phyloP scores from a whole-genome alignment of 345 rosid species.

The Excoecaria agallocha region DNA sequence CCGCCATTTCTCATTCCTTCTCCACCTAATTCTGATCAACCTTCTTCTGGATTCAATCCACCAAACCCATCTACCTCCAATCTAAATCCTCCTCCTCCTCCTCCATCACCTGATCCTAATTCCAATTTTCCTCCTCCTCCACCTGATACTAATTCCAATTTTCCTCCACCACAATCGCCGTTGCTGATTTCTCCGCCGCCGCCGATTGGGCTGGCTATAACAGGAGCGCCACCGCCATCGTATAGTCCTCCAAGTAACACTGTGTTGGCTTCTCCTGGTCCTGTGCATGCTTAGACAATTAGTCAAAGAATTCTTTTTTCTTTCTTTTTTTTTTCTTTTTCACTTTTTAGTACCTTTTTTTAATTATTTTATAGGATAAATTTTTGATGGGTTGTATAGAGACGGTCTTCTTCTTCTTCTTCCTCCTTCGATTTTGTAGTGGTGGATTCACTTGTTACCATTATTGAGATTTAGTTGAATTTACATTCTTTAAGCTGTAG shows the following conservation, averaged over 20 bases:
- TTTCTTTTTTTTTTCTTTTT: not conserved
- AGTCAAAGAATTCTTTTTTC: not conserved
- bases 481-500: not conserved
- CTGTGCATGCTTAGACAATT: constrained; percentile 49
- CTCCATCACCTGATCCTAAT: constrained; percentile 25
- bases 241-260: constrained; percentile 48
- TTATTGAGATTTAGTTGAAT: constrained; percentile 1
- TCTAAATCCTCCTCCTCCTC: constrained; percentile 35
- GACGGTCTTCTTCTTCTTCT: not conserved
- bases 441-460: not conserved
- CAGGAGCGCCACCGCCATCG: constrained; percentile 49
- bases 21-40: constrained; percentile 8
- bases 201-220: constrained; percentile 31
- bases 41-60: constrained; percentile 20
- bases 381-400: constrained; percentile 15
- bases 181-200: constrained; percentile 16
- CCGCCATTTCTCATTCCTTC: constrained; percentile 42
- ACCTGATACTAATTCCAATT: constrained; percentile 10
- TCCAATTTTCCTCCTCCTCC: constrained; percentile 32
- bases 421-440: not conserved
- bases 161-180: constrained; percentile 30
- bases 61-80: constrained; percentile 24
- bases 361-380: not conserved
- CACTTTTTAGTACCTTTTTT: not conserved
- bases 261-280: constrained; percentile 51